phyloP scores from a whole-genome alignment of 257 asterid genomes.

The Solanum arcanum region DNA sequence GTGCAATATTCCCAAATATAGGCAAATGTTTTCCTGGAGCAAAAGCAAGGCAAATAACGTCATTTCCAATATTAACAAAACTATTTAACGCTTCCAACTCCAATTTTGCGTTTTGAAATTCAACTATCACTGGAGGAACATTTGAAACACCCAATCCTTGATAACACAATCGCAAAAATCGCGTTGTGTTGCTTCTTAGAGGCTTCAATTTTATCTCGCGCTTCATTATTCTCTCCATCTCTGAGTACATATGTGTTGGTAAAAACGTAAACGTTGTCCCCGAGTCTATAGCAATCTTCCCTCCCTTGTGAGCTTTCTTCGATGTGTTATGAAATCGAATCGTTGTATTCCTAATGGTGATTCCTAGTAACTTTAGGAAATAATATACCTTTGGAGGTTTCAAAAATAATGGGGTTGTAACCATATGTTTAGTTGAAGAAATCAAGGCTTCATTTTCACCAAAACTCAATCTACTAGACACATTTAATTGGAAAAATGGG shows the following conservation, averaged over 20 bases:
- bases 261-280: constrained; percentile 50
- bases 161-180: constrained; percentile 31
- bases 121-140: constrained; percentile 24
- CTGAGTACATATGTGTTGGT: constrained; percentile 8
- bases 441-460: constrained; percentile 21
- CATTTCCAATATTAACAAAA: constrained; percentile 12
- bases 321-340: not conserved
- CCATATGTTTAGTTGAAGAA: constrained; percentile 29
- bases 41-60: constrained; percentile 34
- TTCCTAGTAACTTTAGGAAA: constrained; percentile 37
- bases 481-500: not conserved
- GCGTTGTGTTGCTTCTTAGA: constrained; percentile 9
- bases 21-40: not conserved
- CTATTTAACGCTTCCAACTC: constrained; percentile 16
- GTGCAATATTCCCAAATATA: constrained; percentile 27
- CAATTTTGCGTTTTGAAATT: constrained; percentile 55
- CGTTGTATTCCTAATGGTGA: constrained; percentile 20
- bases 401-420: constrained; percentile 28
- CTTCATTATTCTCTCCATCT: constrained; percentile 4
- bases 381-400: constrained; percentile 18
- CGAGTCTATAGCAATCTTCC: constrained; percentile 46
- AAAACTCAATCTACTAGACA: constrained; percentile 35
- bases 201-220: not conserved
- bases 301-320: not conserved
- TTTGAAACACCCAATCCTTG: not conserved